Base-by-base conservation (phyloP, 257 asterid species). In the Cordia subcordata region DNA sequence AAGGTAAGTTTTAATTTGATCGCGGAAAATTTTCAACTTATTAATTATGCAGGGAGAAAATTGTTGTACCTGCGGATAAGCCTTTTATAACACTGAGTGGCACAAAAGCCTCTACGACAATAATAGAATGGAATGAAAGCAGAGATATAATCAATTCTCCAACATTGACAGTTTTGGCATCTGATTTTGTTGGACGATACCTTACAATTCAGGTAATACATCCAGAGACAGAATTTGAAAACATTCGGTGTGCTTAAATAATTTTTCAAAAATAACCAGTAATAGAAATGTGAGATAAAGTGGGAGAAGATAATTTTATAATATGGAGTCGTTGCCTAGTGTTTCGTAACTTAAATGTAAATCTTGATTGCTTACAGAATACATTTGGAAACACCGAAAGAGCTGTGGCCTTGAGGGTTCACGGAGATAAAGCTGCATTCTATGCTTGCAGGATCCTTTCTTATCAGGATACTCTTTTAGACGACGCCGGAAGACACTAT, bases 61-160 rank as follows among this genome's bases (percentile, higher is more conserved):
- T 81, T 20, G 55, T 72, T 11, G 80, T 81, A 33, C 78, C 87
- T 0, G 79, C 61, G 0, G 80, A 77, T 42, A 81, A 81, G 57
- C 84, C 82, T 20, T 81, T 55, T 65, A 65, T 81, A 16, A 77
- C 87, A 35, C n/a, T 77, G 58, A 75, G 82, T 62, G 87, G 87
- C 27, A 68, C 68, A 0, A 58, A 58, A 8, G 74, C 68, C 8
- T 50, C 63, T 12, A 69, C 57, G 46, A 69, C 78, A 0, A 53
- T 77, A 44, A 77, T 77, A 68, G 77, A 79, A 33, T 75, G 82
- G 61, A 72, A 62, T 42, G 84, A 72, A 5, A 69, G 80, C 8
- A 84, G 84, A 51, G 80, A 71, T 15, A 68, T 63, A 11, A 57
- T 57, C 32, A 39, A 62, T 17, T 78, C 82, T 51, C 84, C 87